phyloP scores from a whole-genome alignment of 306 rosid species.

The Cicer judaicum region DNA sequence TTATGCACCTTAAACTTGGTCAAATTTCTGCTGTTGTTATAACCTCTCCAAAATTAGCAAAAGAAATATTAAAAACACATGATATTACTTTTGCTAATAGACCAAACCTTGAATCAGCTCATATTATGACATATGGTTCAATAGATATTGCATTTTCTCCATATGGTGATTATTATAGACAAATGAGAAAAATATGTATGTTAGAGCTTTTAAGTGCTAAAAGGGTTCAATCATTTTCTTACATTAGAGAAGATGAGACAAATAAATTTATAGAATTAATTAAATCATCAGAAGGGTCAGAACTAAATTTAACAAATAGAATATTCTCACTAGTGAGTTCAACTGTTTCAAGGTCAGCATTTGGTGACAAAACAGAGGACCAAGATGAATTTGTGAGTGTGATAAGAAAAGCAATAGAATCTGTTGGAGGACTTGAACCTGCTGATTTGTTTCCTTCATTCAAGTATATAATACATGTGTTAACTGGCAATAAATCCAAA shows the following conservation, averaged over 20 bases:
- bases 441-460: slow-evolving; percentile 9
- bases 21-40: slow-evolving; percentile 22
- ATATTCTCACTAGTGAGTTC: neutral
- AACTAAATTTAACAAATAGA: neutral
- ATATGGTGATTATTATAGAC: slow-evolving; percentile 15
- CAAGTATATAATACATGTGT: neutral
- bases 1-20: slow-evolving; percentile 35
- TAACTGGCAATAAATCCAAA: neutral
- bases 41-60: slow-evolving; percentile 19
- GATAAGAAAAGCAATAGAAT: neutral
- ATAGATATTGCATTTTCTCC: neutral
- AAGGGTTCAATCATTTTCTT: slow-evolving; percentile 6
- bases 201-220: slow-evolving; percentile 2
- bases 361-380: neutral
- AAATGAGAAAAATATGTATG: slow-evolving; percentile 4
- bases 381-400: neutral
- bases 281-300: neutral
- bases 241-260: neutral
- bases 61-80: slow-evolving; percentile 34
- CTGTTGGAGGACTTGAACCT: neutral
- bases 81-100: slow-evolving; percentile 27
- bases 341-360: neutral
- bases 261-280: neutral
- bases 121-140: neutral
- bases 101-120: slow-evolving; percentile 1